Evolutionary conservation across 495 filamentous ascomycete genomes (phyloP), one percentile per base, ranked within the genome.

Genomic region (Aspergillus indologenus): DNA sequence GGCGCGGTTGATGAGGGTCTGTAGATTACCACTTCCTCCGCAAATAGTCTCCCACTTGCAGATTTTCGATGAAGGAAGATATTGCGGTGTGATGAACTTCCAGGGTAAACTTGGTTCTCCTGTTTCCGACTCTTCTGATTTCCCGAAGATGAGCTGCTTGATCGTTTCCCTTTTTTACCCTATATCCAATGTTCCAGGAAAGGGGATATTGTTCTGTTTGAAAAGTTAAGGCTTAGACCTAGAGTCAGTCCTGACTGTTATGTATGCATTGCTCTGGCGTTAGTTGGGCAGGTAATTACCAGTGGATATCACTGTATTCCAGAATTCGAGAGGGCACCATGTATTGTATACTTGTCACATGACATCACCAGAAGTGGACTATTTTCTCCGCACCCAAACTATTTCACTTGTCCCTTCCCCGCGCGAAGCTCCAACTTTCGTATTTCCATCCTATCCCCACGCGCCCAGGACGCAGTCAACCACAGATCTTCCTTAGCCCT

Each of bases 1-100:
- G 80, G 75, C 20, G 18, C 71, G 8, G 61, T 63, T 12, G 66
- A 56, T 24, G 68, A 76, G 53, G 64, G 61, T 40, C 51, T 61
- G 26, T 60, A 58, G 58, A 53, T 44, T 45, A 26, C 59, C 11
- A 24, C 64, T 52, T 61, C 54, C 60, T 45, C 58, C 22, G 29
- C n/a, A 54, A 20, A 20, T 18, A n/a, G n/a, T n/a, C n/a, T n/a
- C n/a, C n/a, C n/a, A n/a, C n/a, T n/a, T n/a, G n/a, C n/a, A n/a
- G n/a, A n/a, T n/a, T n/a, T 24, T 26, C 9, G 17, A 31, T 53
- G 55, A 49, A 56, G 54, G 50, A 22, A 46, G 15, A 49, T 40
- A n/a, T n/a, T n/a, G n/a, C n/a, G n/a, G n/a, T n/a, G n/a, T n/a
- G n/a, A n/a, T n/a, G n/a, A n/a, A n/a, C n/a, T n/a, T n/a, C n/a